Evolutionary conservation across 257 asterid genomes (phyloP).

Genomic region (Vinca minor): DNA sequence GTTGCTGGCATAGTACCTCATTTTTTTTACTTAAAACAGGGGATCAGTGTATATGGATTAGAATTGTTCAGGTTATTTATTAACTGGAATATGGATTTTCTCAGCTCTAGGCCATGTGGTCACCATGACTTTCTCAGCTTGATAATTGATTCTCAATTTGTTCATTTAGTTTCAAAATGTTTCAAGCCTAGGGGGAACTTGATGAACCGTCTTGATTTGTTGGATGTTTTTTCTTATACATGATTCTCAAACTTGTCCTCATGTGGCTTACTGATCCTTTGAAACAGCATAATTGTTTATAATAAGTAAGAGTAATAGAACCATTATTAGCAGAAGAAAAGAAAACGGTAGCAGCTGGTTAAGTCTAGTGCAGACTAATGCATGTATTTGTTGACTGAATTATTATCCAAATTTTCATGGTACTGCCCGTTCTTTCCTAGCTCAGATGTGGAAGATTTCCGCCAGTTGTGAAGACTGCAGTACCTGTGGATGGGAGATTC

Average conservation of each 20-base stretch:
- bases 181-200: too few species aligned
- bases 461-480: slow-evolving; percentile 75
- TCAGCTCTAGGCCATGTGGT: neutral
- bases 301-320: neutral
- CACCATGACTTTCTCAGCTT: neutral
- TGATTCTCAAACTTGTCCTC: neutral
- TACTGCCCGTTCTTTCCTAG: neutral
- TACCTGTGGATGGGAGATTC: slow-evolving; percentile 88
- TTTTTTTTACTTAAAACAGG: neutral
- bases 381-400: neutral
- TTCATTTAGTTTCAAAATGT: neutral
- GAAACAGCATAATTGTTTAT: too few species aligned
- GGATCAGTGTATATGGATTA: neutral
- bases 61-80: neutral
- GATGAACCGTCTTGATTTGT: too few species aligned
- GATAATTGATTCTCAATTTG: neutral
- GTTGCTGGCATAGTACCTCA: neutral
- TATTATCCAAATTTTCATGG: neutral
- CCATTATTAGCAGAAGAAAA: neutral
- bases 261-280: too few species aligned
- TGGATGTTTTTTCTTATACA: too few species aligned
- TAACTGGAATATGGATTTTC: neutral
- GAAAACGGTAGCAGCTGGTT: slow-evolving; percentile 4
- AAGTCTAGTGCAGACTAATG: neutral
- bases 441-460: slow-evolving; percentile 66